These are phyloP conservation scores for Leptographium radiaticola DNA, from an alignment of 2,329 filamentous ascomycete species.

Conservation along the genomic window DNA sequence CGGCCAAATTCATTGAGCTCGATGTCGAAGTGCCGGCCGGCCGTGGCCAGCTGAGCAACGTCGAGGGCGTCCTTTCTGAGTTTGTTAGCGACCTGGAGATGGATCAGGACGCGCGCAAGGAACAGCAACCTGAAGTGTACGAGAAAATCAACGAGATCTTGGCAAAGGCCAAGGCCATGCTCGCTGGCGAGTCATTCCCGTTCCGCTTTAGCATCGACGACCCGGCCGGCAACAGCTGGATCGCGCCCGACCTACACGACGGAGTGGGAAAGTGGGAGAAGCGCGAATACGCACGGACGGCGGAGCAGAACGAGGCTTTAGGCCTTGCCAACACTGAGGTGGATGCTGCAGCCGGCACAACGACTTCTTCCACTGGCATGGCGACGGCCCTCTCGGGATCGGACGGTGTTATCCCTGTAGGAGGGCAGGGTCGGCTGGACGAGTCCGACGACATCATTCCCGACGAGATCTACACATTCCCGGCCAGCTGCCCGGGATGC, in stretches of 20 bases:
- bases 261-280: constrained; percentile 80
- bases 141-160: constrained; percentile 69
- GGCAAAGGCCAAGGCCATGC: constrained; percentile 59
- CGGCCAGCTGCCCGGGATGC: constrained; percentile 84
- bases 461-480: constrained; percentile 87
- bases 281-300: constrained; percentile 67
- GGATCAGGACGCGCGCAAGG: constrained; percentile 72
- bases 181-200: constrained; percentile 65
- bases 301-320: constrained; percentile 75
- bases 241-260: constrained; percentile 72
- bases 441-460: constrained; percentile 72
- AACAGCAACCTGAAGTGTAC: constrained; percentile 63
- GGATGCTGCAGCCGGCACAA: constrained; percentile 17
- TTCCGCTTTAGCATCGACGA: constrained; percentile 86
- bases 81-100: constrained; percentile 70
- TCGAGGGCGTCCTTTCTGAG: constrained; percentile 73
- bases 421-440: constrained; percentile 22
- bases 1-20: constrained; percentile 78
- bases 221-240: constrained; percentile 90
- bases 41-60: constrained; percentile 81
- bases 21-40: constrained; percentile 89
- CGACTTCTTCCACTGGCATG: constrained; percentile 8
- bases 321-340: constrained; percentile 57
- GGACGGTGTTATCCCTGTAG: constrained; percentile 38
- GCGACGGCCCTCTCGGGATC: constrained; percentile 19